Base-by-base conservation (phyloP, 371 early-diverging fungal species). In the Nematocida ironsii region DNA sequence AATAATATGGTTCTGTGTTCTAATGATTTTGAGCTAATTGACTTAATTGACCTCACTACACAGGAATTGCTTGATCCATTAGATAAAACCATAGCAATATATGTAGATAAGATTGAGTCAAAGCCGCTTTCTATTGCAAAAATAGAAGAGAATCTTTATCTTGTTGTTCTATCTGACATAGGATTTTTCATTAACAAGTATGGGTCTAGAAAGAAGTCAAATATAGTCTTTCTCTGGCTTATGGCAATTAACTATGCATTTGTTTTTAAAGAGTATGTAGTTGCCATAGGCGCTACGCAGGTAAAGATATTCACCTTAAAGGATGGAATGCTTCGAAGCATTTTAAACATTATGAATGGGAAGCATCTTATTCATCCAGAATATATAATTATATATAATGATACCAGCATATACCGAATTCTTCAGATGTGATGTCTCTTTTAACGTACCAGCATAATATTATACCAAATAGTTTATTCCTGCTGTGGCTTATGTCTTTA, bases 11-110 rank as follows among this genome's bases (percentile, higher is more conserved):
- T 85, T 42, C 82, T 88, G 48, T 85, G 85, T 39, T 86, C 84
- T 47, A 86, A 85, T 61, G 84, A 86, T 62, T 88, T 88, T 84
- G 88, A 88, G 67, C 84, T 86, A 54, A 83, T 88, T 20, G 86
- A 88, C 58, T 68, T 84, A 48, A 72, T 84, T 11, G 83, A 86
- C 16, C 82, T 88, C 18, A 82, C 81, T 42, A 86, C 87, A 3
- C 85, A 86, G 62, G 85, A 85, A 25, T 62, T 88, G 1, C 62
- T 88, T n/a, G 85, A 86, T 44, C 60, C 73, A 5, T 70, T 81
- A 5, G 86, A 86, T 67, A 74, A 83, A 40, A 82, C 60, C 48
- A 74, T 85, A 20, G 69, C 70, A 18, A 27, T 80, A 13, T 75
- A 83, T 48, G 57, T 82, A 25, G 44, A 55, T 6, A 64, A 70